Percentiles rank a stretch among this genome's conserved stretches.
phyloP scores from a whole-genome alignment of 2,329 filamentous ascomycete species.

The Hypoxylon sp. region DNA sequence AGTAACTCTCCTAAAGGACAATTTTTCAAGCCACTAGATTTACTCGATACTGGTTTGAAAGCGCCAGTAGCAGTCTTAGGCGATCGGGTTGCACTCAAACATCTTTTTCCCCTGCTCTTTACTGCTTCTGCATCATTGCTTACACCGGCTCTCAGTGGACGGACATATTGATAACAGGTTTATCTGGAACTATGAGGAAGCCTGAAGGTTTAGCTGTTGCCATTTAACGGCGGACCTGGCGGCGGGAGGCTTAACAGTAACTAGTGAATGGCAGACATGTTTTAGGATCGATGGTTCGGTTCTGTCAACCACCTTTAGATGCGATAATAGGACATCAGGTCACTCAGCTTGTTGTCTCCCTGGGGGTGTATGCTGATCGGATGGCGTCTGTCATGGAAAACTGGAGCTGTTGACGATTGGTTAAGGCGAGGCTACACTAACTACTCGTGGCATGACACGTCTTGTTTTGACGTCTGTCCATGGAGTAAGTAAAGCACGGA shows the following conservation, averaged over 20 bases:
- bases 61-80: neutral
- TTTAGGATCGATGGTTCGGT: slow-evolving; percentile 21
- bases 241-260: neutral
- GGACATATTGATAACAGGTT: neutral
- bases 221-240: neutral
- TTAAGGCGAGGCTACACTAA: slow-evolving; percentile 31
- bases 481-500: slow-evolving; percentile 10
- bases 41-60: slow-evolving; percentile 4
- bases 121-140: neutral
- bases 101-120: neutral
- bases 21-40: too few species aligned
- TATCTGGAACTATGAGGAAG: slow-evolving; percentile 10
- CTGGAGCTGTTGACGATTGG: slow-evolving; percentile 8
- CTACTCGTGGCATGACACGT: slow-evolving; percentile 21
- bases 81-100: neutral
- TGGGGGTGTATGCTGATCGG: slow-evolving; percentile 33
- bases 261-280: slow-evolving; percentile 25
- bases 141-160: neutral
- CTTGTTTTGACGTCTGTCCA: slow-evolving; percentile 32
- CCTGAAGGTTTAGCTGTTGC: neutral
- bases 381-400: slow-evolving; percentile 27
- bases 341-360: slow-evolving; percentile 31
- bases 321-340: slow-evolving; percentile 25
- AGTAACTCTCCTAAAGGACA: neutral
- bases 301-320: slow-evolving; percentile 8